Percentiles rank a stretch among this genome's conserved stretches.
phyloP scores from a whole-genome alignment of 169 alveolate species.

The Plasmodium vivax region DNA sequence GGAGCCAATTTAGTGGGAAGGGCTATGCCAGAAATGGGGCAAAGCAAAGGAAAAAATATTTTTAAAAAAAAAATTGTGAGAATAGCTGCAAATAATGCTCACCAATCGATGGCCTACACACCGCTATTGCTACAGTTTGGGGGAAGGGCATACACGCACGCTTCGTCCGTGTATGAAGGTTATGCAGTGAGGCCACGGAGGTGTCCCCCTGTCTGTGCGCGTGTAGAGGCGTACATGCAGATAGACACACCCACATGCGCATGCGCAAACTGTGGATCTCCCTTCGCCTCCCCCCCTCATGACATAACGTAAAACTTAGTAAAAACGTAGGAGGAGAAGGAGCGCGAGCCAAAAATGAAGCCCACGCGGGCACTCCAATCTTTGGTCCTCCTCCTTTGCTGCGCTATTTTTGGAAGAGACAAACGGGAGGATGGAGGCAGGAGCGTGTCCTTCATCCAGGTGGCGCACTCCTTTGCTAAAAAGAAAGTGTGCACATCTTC shows the following conservation, averaged over 20 bases:
- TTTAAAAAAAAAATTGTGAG: background rate
- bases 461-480: conserved; percentile 48
- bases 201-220: background rate
- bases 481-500: conserved; percentile 59
- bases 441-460: conserved; percentile 11
- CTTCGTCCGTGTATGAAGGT: background rate
- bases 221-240: background rate
- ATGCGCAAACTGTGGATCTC: background rate
- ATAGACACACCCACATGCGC: background rate
- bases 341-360: background rate
- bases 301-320: background rate
- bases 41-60: background rate
- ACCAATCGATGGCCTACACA: background rate
- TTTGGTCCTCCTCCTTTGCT: background rate
- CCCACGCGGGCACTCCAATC: background rate
- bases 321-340: background rate
- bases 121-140: background rate
- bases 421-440: background rate
- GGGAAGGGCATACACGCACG: background rate
- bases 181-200: background rate
- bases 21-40: background rate
- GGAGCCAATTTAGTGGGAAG: background rate
- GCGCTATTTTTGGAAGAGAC: background rate
- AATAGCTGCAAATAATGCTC: background rate
- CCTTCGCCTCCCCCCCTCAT: background rate